Evolutionary conservation across 1,139 yeast genomes (phyloP).

Genomic region (Suhomyces bribrorum): DNA sequence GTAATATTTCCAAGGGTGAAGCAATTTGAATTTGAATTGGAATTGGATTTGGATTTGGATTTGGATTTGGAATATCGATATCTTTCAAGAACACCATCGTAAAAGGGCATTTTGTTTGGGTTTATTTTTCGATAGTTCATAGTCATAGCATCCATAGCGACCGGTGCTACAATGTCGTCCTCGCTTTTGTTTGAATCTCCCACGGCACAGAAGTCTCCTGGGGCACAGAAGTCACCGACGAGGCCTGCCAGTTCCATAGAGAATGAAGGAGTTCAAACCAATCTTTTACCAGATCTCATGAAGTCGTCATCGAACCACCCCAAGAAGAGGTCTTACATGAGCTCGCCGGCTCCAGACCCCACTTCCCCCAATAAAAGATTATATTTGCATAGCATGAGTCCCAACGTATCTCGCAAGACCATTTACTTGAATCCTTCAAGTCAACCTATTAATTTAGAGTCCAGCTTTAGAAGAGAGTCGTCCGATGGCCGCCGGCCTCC

Average conservation of each 20-base stretch:
- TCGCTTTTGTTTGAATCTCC: conserved; percentile 13
- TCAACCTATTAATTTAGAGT: not conserved
- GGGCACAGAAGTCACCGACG: not conserved
- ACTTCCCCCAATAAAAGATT: conserved; percentile 34
- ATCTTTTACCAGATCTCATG: conserved; percentile 9
- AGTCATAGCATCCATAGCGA: too few species aligned
- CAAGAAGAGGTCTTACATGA: conserved; percentile 11
- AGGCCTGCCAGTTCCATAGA: conserved; percentile 4
- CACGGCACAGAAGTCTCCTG: conserved; percentile 5
- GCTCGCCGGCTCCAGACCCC: conserved; percentile 13
- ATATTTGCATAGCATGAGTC: conserved; percentile 43
- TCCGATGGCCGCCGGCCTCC: conserved; percentile 18
- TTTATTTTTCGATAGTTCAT: too few species aligned
- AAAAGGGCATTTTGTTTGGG: too few species aligned
- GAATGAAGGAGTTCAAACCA: conserved; percentile 9
- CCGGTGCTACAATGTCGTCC: conserved; percentile 5
- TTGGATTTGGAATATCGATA: too few species aligned
- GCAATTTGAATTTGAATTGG: too few species aligned
- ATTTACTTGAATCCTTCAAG: conserved; percentile 20
- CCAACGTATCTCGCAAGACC: conserved; percentile 39
- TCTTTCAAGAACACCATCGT: too few species aligned
- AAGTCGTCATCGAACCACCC: conserved; percentile 6
- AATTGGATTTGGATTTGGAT: too few species aligned
- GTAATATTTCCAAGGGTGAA: not conserved
- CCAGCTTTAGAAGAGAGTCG: not conserved